A percentile compares a stretch with the other conserved stretches of the same genome.
Evolutionary conservation across 148 eudicot species (phyloP).

Genomic region (Chenopodium formosanum): DNA sequence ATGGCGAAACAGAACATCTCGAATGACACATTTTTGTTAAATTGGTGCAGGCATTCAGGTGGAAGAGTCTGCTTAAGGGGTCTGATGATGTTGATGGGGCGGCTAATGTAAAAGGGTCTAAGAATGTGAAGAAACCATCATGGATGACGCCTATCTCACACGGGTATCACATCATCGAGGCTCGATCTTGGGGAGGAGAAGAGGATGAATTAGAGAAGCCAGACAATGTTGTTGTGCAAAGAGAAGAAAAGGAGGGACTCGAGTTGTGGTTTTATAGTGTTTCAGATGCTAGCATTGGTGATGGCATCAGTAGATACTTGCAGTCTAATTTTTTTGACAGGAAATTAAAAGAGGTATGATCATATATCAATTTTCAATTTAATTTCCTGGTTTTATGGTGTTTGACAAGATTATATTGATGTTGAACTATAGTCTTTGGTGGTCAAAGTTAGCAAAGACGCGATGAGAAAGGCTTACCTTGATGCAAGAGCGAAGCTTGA

Average conservation of each 20-base stretch:
- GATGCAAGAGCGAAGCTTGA: conserved; percentile 29
- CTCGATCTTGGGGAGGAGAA: conserved; percentile 22
- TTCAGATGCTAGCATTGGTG: conserved; percentile 40
- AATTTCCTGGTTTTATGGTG: not conserved
- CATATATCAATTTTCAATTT: not conserved
- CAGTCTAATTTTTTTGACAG: conserved; percentile 55
- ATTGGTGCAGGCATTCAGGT: conserved; percentile 37
- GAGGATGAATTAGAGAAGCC: conserved; percentile 22
- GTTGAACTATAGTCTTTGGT: conserved; percentile 36
- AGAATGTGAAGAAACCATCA: conserved; percentile 37
- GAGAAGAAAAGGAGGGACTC: conserved; percentile 51
- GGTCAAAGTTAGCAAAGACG: conserved; percentile 52
- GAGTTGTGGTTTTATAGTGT: conserved; percentile 74
- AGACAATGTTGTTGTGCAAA: conserved; percentile 55
- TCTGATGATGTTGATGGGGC: conserved; percentile 17
- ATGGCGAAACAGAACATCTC: not conserved
- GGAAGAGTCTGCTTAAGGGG: conserved; percentile 31
- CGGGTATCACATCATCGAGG: conserved; percentile 58
- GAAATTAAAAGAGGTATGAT: conserved; percentile 52
- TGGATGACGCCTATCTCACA: conserved; percentile 69
- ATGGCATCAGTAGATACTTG: conserved; percentile 44
- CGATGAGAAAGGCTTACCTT: conserved; percentile 55
- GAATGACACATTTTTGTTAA: not conserved
- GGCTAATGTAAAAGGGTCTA: conserved; percentile 14
- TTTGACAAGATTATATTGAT: conserved; percentile 1